Percentiles rank a stretch among this genome's conserved stretches.
Conservation (phyloP, 257 asterid species). For the Lantana camara region DNA sequence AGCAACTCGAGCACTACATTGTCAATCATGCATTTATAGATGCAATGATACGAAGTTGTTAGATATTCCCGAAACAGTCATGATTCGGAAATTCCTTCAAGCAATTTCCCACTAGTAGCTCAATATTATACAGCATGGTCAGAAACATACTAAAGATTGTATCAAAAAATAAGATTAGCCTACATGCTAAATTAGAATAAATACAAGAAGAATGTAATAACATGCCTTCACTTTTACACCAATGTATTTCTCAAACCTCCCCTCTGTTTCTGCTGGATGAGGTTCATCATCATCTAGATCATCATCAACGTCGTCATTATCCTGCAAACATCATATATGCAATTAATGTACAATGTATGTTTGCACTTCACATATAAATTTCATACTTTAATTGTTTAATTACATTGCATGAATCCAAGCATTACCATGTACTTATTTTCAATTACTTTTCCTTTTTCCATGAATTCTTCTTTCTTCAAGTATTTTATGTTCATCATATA, state of each 20-base stretch:
- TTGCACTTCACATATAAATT: no score
- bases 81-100: neutral
- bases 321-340: constrained; percentile 70
- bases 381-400: no score
- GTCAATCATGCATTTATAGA: constrained; percentile 10
- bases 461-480: no score
- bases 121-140: constrained; percentile 13
- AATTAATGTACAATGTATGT: no score
- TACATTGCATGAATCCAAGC: neutral
- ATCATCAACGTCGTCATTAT: constrained; percentile 67
- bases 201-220: constrained; percentile 13
- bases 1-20: constrained; percentile 8
- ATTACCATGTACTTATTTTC: neutral
- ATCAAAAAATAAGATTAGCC: constrained; percentile 12
- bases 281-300: constrained; percentile 92
- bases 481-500: neutral
- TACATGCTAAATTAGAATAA: constrained; percentile 9
- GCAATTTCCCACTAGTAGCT: neutral
- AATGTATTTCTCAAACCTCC: constrained; percentile 91
- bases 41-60: neutral
- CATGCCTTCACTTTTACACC: constrained; percentile 99
- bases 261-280: constrained; percentile 68
- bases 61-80: neutral
- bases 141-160: constrained; percentile 20
- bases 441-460: no score